Evolutionary conservation across 441 rosid genomes (phyloP), one percentile per base, ranked within the genome.

Genomic region (Geranium incanum): DNA sequence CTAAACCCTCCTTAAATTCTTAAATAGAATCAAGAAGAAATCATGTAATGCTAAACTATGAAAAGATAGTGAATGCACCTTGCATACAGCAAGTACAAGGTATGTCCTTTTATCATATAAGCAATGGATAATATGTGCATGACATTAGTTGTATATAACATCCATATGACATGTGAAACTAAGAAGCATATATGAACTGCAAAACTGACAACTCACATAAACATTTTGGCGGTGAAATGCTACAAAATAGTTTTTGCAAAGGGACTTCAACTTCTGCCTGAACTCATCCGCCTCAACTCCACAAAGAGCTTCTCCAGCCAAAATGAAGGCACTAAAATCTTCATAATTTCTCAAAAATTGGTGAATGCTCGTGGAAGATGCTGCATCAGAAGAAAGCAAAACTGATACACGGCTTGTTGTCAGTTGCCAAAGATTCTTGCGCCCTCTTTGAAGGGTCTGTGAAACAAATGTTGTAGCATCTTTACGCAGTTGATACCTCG

Each of bases 381-480:
- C 87, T 74, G 90, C 91, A 73, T 89, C 80, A 68, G 97, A 87
- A 80, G 97, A 95, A 79, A 95, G 96, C 84, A 95, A 81, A 67
- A 93, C 99, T 60, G 95, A 89, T 67, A 91, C 79, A 70, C 97
- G 87, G 83, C 96, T 95, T 70, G 97, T 89, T 39, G 88, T 91
- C 75, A 95, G 99, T 73, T 93, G 98, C 99, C 99, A 95, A 75
- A 95, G 93, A 86, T 93, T 91, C 82, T 83, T 91, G 18, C 97
- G 79, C 70, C 99, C 99, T 81, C 94, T 86, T 74, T 80, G 90
- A 81, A 95, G 97, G 52, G 93, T 89, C 74, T 88, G 90, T 70
- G 99, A 89, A 74, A 95, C 97, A 80, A 83, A 87, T 68, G 82
- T 78, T 63, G 92, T 91, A 62, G 94, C 95, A 79, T 95, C 99